Conservation (phyloP, 441 rosid species). For the Pelargonium exstipulatum region DNA sequence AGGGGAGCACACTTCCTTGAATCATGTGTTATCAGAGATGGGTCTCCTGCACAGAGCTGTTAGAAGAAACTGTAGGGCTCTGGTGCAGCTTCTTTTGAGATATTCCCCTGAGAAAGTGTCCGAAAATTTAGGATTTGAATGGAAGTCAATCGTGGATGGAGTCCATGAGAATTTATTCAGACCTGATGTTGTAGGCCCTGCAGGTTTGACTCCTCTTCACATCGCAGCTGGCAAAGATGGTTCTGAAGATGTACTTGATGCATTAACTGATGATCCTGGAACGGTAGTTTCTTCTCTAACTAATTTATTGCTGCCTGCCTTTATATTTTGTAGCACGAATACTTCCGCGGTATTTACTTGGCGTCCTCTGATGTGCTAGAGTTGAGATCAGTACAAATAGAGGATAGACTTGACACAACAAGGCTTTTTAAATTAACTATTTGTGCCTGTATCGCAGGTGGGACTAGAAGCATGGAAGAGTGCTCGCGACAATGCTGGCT, state of each 20-base stretch:
- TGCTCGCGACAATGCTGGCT: slow-evolving; percentile 73
- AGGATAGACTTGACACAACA: no score
- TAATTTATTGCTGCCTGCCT: slow-evolving; percentile 11
- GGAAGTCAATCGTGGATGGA: slow-evolving; percentile 20
- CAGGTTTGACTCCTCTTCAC: slow-evolving; percentile 96
- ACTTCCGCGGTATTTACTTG: not conserved
- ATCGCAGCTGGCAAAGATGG: slow-evolving; percentile 96
- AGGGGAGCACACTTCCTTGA: slow-evolving; percentile 44
- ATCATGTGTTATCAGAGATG: slow-evolving; percentile 52
- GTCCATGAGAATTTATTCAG: slow-evolving; percentile 44
- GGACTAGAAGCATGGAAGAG: slow-evolving; percentile 83
- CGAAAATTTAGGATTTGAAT: slow-evolving; percentile 22
- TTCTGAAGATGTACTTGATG: slow-evolving; percentile 73
- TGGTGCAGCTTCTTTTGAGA: slow-evolving; percentile 70
- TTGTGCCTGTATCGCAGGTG: slow-evolving; percentile 39
- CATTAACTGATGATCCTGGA: slow-evolving; percentile 73
- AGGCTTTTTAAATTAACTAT: not conserved
- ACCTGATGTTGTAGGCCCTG: slow-evolving; percentile 75
- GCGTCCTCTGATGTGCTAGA: not conserved
- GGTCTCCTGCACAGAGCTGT: slow-evolving; percentile 83
- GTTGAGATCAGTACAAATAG: not conserved
- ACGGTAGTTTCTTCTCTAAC: slow-evolving; percentile 42
- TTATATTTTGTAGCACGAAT: slow-evolving; percentile 7
- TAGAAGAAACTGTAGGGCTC: slow-evolving; percentile 65
- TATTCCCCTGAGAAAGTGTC: slow-evolving; percentile 41